These are phyloP conservation scores for Xylariomycetidae sp. DNA, from an alignment of 2,329 filamentous ascomycete species.

Conservation along the genomic window DNA sequence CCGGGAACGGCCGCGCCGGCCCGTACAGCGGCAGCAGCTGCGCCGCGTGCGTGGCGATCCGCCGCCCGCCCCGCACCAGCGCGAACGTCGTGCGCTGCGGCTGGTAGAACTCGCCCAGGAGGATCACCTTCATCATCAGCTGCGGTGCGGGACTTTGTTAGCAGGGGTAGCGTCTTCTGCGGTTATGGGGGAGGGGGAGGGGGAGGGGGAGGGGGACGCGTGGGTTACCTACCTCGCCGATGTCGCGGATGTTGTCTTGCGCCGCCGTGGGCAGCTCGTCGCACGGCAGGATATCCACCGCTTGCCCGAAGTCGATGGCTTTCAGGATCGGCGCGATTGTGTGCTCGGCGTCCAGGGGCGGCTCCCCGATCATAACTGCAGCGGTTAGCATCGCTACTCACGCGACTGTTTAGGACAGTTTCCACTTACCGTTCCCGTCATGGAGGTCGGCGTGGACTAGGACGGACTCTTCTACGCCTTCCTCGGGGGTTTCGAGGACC, in stretches of 20 bases:
- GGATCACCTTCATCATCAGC: neutral
- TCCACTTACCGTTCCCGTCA: neutral
- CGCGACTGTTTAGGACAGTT: neutral
- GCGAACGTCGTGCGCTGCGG: too few relatives aligned
- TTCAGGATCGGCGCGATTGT: neutral
- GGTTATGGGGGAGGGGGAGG: neutral
- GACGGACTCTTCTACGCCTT: too few relatives aligned
- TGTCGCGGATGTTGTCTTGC: neutral
- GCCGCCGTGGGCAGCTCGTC: neutral
- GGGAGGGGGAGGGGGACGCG: neutral
- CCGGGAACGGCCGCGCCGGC: too few relatives aligned
- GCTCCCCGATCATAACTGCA: neutral
- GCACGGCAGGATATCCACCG: neutral
- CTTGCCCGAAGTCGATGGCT: neutral
- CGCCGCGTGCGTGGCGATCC: neutral
- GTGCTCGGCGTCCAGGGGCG: neutral
- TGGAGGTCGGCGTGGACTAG: neutral
- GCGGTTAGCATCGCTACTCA: too few relatives aligned
- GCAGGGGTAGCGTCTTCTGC: neutral
- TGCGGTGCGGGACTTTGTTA: neutral
- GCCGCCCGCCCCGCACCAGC: too few relatives aligned
- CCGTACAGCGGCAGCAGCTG: neutral
- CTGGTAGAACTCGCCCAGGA: neutral
- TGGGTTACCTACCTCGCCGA: neutral
- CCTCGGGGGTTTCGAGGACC: too few relatives aligned